Base-by-base conservation (phyloP, 805 yeast species). In the Cyberlindnera misumaiensis region DNA sequence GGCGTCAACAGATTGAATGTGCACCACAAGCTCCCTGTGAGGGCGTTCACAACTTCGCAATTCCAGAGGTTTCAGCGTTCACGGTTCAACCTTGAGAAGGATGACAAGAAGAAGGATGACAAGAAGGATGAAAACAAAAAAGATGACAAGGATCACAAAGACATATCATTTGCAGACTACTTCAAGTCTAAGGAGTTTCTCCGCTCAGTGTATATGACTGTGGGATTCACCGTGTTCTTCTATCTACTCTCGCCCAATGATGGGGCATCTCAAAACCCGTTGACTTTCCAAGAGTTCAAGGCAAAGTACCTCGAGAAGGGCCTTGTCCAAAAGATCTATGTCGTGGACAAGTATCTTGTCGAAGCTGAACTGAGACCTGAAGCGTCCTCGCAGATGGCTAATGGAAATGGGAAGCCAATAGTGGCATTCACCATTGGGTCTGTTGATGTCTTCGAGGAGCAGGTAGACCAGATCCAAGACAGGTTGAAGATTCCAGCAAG, bases 401-500 rank as follows among this genome's bases (percentile, higher is more conserved):
- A n/a, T 6, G 41, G 34, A 7, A 64, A 64, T 28, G 53, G 55
- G 39, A 42, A 44, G 16, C 45, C 78, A 5, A 63, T 72, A 9
- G 83, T 81, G 8, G 70, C 72, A 3, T 89, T 89, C 65, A 82
- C 95, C 11, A 86, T 89, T 52, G 96, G 97, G 4, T 84, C 95
- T 0, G 79, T 87, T 6, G 89, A 84, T 47, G 68, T 76, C 16
- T 85, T 89, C 53, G 97, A 89, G 62, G 85, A 84, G 39, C 88
- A 85, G 51, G 68, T 89, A 68, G 81, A 76, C 42, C 70, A 69
- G 32, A 71, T 81, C 11, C 95, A 88, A 62, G 83, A 82, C 49
- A 70, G 70, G 35, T 68, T 83, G 46, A 73, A 77, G 12, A 79
- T 86, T 39, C 79, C 89, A 0, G 63, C 77, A 20, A 72, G 70